Percentiles rank a stretch among this genome's conserved stretches.
Evolutionary conservation across 2,329 filamentous ascomycete genomes (phyloP).

Genomic region (Nannizzia gypsea): DNA sequence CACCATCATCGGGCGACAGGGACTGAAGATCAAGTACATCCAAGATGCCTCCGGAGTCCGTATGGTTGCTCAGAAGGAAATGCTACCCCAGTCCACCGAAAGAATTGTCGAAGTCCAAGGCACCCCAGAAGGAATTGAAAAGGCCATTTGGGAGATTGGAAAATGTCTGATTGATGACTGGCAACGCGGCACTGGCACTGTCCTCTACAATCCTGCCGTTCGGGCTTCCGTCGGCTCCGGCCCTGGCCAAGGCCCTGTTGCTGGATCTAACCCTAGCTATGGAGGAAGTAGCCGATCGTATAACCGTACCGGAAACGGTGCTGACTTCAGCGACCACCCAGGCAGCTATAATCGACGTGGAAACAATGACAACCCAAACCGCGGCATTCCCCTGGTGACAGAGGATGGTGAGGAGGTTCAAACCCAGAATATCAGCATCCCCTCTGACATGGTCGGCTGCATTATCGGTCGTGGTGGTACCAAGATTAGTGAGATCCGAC

Average conservation of each 20-base stretch:
- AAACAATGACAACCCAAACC: conserved; percentile 66
- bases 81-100: conserved; percentile 97
- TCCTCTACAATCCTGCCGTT: conserved; percentile 93
- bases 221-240: conserved; percentile 61
- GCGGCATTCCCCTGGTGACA: conserved; percentile 76
- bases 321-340: conserved; percentile 83
- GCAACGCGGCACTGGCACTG: conserved; percentile 92
- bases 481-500: conserved; percentile 98
- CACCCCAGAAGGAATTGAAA: conserved; percentile 86
- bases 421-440: conserved; percentile 99
- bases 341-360: conserved; percentile 66
- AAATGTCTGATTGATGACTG: conserved; percentile 97
- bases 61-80: conserved; percentile 99
- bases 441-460: conserved; percentile 98
- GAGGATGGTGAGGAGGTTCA: conserved; percentile 97
- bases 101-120: conserved; percentile 95
- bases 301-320: conserved; percentile 89
- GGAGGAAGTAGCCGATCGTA: conserved; percentile 55
- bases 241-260: conserved; percentile 38
- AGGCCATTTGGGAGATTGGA: conserved; percentile 95
- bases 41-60: conserved; percentile 93
- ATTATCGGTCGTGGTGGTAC: conserved; percentile 91
- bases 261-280: conserved; percentile 36
- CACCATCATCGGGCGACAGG: conserved; percentile 93
- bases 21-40: conserved; percentile 98